Base-by-base conservation (phyloP, 768 basidiomycete species). In the Lentinula lateritia region DNA sequence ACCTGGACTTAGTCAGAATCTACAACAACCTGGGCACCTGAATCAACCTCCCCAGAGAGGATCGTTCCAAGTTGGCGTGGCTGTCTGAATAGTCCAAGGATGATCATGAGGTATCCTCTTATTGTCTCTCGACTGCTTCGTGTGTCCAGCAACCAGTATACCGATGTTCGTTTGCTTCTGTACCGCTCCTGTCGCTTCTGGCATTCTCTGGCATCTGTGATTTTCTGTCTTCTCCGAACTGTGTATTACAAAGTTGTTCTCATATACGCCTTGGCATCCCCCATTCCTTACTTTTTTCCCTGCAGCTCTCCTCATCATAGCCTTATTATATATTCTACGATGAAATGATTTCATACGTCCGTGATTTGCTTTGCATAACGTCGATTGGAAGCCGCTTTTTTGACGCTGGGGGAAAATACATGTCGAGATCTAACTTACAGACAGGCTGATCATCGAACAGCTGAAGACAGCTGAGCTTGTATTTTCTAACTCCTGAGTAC, bases 1-100 rank as follows among this genome's bases (percentile, higher is more conserved):
- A 32, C 78, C 76, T 64, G 76, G 72, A 48, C 83, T 80, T 63
- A 73, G 70, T 39, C 71, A 74, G 32, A 76, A 78, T 61, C 69
- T 74, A 61, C 76, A 69, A 56, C 41, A 69, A 57, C 36, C 61
- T n/a, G 63, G 63, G 12, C 65, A 63, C 50, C 69, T 67, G 58
- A 39, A 34, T 46, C 42, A 43, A 23, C 16, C 50, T 34, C 16
- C 38, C n/a, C 59, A 60, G 36, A 60, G 59, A 41, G 59, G 50
- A 12, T 50, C 59, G 50, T 60, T 60, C 41, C 50, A 60, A 16
- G 50, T 60, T 41, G 59, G 59, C 15, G 39, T 60, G 50, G 50
- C 59, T 46, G 58, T 59, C 38, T 43, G 34, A 59, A 42, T 15
- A 45, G 39, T 20, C 28, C 9, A 15, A 58, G 32, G 32, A 18